Evolutionary conservation across 2,329 filamentous ascomycete species (phyloP).

Genomic region (Nemania bipapillata): DNA sequence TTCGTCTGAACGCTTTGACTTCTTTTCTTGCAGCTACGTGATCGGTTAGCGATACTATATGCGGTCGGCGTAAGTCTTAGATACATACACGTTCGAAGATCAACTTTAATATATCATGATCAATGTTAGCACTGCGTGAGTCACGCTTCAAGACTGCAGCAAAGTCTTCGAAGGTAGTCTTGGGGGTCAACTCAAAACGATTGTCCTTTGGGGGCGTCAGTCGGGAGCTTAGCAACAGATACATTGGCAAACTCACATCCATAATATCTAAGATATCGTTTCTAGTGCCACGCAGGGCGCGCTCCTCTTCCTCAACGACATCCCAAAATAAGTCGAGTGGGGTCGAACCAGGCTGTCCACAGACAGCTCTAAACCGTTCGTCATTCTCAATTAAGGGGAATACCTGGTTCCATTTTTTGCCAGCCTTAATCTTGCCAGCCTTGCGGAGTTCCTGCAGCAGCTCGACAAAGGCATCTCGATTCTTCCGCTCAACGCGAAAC

Average conservation of each 20-base stretch:
- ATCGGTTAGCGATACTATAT: slow-evolving; percentile 42
- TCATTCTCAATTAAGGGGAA: slow-evolving; percentile 80
- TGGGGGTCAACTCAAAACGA: slow-evolving; percentile 87
- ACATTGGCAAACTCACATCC: slow-evolving; percentile 72
- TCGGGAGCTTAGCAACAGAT: neutral
- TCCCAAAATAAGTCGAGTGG: slow-evolving; percentile 97
- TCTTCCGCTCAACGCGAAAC: slow-evolving; percentile 83
- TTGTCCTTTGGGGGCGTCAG: slow-evolving; percentile 71
- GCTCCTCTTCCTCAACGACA: slow-evolving; percentile 90
- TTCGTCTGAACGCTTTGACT: slow-evolving; percentile 77
- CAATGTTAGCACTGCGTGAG: slow-evolving; percentile 86
- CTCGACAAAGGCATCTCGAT: slow-evolving; percentile 80
- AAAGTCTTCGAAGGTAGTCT: slow-evolving; percentile 91
- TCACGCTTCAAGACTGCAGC: slow-evolving; percentile 83
- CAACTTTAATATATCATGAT: slow-evolving; percentile 78
- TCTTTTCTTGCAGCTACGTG: slow-evolving; percentile 81
- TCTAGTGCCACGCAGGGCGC: slow-evolving; percentile 79
- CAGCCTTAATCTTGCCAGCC: slow-evolving; percentile 85
- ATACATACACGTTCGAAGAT: slow-evolving; percentile 80
- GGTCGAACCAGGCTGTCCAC: slow-evolving; percentile 84
- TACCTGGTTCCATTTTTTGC: slow-evolving; percentile 88
- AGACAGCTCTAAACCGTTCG: slow-evolving; percentile 82
- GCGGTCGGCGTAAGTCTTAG: neutral
- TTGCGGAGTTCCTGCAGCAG: slow-evolving; percentile 79
- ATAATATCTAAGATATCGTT: slow-evolving; percentile 89